Conservation (phyloP, 495 filamentous ascomycete genomes). For the Xylaria longipes region DNA sequence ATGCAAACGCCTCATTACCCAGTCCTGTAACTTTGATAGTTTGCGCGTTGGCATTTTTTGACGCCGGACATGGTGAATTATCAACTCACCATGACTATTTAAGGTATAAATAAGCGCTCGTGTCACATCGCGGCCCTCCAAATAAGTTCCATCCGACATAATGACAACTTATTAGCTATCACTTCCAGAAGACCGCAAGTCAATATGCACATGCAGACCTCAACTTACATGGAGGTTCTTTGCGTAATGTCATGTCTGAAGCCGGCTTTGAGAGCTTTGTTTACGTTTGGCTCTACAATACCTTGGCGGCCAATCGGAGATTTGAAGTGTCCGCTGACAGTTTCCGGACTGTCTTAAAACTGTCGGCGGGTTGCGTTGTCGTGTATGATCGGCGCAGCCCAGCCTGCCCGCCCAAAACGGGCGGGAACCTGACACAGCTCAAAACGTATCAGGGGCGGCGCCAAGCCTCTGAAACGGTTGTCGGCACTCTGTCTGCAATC, state of each 20-base stretch:
- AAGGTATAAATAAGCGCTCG: constrained; percentile 4
- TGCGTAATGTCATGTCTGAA: not conserved
- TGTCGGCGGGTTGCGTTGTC: not conserved
- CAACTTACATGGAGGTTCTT: not conserved
- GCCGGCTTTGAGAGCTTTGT: no score
- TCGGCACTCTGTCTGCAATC: constrained; percentile 2
- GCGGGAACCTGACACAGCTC: constrained; percentile 2
- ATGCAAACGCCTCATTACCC: not conserved
- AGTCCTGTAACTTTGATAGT: not conserved
- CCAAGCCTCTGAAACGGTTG: constrained; percentile 13
- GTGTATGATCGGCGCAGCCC: constrained; percentile 5
- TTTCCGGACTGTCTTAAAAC: constrained; percentile 1
- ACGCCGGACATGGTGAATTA: not conserved
- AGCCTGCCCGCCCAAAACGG: not conserved
- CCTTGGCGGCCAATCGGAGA: constrained; percentile 7
- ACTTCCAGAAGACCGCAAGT: not conserved
- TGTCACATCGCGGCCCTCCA: not conserved
- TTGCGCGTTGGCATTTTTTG: not conserved
- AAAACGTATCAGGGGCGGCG: constrained; percentile 18
- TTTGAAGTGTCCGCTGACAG: not conserved
- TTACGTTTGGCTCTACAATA: no score
- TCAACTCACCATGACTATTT: not conserved
- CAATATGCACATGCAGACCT: not conserved
- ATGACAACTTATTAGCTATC: not conserved
- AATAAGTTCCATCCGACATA: not conserved